phyloP scores from a whole-genome alignment of 495 filamentous ascomycete species.

The Pseudomonodictys pantanalensis region DNA sequence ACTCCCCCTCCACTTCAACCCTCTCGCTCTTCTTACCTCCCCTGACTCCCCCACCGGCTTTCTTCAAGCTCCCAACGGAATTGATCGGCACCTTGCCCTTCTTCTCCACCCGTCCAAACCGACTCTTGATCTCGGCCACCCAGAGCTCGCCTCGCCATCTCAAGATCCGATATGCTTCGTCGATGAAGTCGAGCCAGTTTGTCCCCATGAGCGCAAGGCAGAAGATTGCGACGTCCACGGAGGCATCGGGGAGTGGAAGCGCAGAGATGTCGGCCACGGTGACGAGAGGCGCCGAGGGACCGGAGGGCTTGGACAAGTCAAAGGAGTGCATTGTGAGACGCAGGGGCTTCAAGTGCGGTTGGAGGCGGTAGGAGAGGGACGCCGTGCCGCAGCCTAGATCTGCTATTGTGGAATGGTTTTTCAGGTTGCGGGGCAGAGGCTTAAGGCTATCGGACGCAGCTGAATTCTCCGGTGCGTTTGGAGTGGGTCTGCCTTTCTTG shows the following conservation, averaged over 20 bases:
- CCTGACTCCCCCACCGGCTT: conserved; percentile 51
- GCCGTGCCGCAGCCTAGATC: conserved; percentile 85
- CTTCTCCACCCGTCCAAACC: conserved; percentile 68
- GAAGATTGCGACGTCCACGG: conserved; percentile 83
- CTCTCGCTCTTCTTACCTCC: conserved; percentile 45
- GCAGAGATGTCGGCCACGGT: conserved; percentile 84
- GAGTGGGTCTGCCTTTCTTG: conserved; percentile 31
- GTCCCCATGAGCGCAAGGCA: conserved; percentile 98
- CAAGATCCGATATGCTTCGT: conserved; percentile 88
- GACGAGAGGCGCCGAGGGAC: conserved; percentile 56
- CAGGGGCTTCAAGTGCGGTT: conserved; percentile 54
- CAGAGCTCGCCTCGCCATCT: conserved; percentile 92
- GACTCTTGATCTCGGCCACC: conserved; percentile 93
- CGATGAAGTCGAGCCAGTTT: conserved; percentile 93
- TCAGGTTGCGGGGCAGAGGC: conserved; percentile 46
- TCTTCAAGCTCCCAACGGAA: conserved; percentile 41
- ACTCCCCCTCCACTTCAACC: conserved; percentile 42
- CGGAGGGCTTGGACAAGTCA: conserved; percentile 58
- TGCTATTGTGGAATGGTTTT: conserved; percentile 69
- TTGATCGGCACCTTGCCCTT: conserved; percentile 55
- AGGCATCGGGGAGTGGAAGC: conserved; percentile 67
- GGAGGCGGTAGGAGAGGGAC: conserved; percentile 59
- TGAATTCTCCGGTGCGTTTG: conserved; percentile 18
- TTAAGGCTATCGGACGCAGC: conserved; percentile 25
- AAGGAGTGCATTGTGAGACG: conserved; percentile 65